phyloP scores from a whole-genome alignment of 352 stramenopile genomes.

The Ophiocytium majus region DNA sequence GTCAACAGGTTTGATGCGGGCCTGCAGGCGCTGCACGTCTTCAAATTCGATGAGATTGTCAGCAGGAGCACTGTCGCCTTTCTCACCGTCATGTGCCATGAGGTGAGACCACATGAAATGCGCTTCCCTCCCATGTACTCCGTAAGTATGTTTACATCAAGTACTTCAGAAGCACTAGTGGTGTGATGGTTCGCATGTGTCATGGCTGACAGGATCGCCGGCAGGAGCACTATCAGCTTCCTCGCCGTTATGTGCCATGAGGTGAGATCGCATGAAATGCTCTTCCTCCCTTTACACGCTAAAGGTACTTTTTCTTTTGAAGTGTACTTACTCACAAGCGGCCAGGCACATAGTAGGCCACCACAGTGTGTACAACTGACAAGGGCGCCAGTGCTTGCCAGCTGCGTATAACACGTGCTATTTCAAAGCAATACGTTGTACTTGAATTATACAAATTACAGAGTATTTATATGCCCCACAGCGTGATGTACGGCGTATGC shows the following conservation, averaged over 20 bases:
- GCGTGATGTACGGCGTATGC: no score
- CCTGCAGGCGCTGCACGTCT: background rate
- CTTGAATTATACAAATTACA: no score
- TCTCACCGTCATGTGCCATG: background rate
- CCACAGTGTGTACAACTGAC: no score
- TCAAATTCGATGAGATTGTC: background rate
- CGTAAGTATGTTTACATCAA: background rate
- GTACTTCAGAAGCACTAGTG: background rate
- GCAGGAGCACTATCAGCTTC: background rate
- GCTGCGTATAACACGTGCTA: no score
- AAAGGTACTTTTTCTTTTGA: no score
- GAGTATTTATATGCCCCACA: no score
- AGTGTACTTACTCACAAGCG: no score
- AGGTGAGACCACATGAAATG: background rate
- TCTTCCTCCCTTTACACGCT: no score
- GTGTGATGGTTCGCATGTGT: background rate
- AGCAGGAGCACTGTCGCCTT: background rate
- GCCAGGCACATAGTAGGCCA: no score
- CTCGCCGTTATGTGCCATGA: background rate
- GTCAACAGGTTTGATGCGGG: background rate
- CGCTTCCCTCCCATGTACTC: background rate
- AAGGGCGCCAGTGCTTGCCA: no score
- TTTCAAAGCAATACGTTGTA: no score
- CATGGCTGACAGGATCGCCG: background rate
- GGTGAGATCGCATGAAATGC: no score